Conservation (phyloP, 352 stramenopile genomes). For the Phytophthora quininea region DNA sequence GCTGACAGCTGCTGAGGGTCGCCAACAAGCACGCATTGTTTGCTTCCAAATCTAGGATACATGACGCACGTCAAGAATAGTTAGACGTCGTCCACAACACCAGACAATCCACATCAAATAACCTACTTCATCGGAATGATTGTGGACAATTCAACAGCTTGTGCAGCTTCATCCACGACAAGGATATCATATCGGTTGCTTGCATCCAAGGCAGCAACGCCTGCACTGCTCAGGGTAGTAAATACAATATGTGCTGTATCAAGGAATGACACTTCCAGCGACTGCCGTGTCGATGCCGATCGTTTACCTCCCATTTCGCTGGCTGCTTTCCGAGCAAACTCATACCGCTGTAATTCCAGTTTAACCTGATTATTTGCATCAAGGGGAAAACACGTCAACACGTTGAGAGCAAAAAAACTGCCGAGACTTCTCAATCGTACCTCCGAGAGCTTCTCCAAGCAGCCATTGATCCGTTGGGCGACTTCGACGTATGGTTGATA, state of each 20-base stretch:
- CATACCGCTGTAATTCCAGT: constrained; percentile 84
- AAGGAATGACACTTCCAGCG: constrained; percentile 85
- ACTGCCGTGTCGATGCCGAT: constrained; percentile 72
- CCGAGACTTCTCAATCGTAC: constrained; percentile 34
- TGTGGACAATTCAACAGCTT: constrained; percentile 86
- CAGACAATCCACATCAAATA: neutral
- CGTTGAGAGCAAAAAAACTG: neutral
- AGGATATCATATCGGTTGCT: constrained; percentile 82
- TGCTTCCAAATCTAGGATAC: constrained; percentile 78
- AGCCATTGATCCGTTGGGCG: constrained; percentile 82
- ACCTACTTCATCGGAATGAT: constrained; percentile 92
- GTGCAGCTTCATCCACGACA: constrained; percentile 87
- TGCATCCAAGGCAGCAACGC: constrained; percentile 79
- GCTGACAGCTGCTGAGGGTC: constrained; percentile 93
- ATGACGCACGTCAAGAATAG: neutral
- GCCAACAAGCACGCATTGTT: constrained; percentile 92
- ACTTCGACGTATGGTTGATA: constrained; percentile 73
- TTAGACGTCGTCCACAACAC: too few species aligned
- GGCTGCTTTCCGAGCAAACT: constrained; percentile 72
- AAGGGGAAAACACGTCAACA: constrained; percentile 8
- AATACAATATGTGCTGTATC: constrained; percentile 94
- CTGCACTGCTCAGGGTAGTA: constrained; percentile 91
- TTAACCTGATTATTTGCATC: constrained; percentile 54
- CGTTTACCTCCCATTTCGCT: constrained; percentile 68
- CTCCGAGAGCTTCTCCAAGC: constrained; percentile 75